These are phyloP conservation scores for Ulota crispa DNA, from an alignment of 225 moss, liverwort and hornwort species.

Conservation along the genomic window DNA sequence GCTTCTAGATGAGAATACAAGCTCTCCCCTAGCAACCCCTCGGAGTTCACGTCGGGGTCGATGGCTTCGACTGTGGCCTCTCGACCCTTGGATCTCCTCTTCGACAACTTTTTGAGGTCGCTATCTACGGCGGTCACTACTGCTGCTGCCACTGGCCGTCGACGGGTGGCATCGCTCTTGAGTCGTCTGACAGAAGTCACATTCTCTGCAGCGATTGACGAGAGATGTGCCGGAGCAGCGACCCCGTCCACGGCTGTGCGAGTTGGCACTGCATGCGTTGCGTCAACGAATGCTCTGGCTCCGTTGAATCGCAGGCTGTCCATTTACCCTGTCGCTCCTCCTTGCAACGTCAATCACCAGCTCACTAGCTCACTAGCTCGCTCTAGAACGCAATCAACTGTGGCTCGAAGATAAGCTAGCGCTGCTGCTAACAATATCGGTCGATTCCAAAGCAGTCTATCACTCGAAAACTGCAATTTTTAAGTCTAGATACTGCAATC, in stretches of 20 bases:
- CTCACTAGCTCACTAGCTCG: background rate
- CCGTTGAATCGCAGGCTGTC: constrained; percentile 35
- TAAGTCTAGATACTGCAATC: background rate
- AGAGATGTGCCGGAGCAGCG: constrained; percentile 14
- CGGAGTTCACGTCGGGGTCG: constrained; percentile 31
- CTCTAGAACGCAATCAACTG: background rate
- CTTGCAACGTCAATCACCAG: background rate
- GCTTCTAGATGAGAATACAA: constrained; percentile 36
- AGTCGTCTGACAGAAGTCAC: constrained; percentile 22
- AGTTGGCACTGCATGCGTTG: constrained; percentile 12
- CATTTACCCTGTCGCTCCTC: constrained; percentile 25
- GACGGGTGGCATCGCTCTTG: constrained; percentile 23
- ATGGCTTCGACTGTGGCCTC: constrained; percentile 28
- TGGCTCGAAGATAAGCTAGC: background rate
- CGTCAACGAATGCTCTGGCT: constrained; percentile 36
- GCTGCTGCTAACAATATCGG: background rate
- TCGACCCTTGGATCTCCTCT: constrained; percentile 22
- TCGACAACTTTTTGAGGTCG: constrained; percentile 30
- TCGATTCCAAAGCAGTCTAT: background rate
- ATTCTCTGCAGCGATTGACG: constrained; percentile 26
- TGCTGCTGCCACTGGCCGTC: background rate
- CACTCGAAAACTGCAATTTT: background rate
- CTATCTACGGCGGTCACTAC: background rate
- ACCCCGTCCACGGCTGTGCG: constrained; percentile 8
- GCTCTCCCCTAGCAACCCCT: constrained; percentile 34